Conservation (phyloP, 2,329 filamentous ascomycete species). For the Fusarium tanahbumbuense region DNA sequence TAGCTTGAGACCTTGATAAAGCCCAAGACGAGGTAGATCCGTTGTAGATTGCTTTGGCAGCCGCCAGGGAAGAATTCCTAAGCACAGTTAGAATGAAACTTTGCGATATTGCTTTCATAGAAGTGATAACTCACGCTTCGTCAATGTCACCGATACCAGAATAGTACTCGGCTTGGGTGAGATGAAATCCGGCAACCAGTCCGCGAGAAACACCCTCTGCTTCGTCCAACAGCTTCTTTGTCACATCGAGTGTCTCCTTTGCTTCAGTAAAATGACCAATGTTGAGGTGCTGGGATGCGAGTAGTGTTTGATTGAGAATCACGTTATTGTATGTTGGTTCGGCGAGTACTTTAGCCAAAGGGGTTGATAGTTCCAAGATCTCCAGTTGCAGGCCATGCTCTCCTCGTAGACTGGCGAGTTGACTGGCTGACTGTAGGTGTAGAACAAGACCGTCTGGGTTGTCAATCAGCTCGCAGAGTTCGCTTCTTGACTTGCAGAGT, state of each 20-base stretch:
- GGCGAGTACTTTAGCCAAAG: slow-evolving; percentile 54
- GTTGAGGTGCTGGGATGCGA: slow-evolving; percentile 65
- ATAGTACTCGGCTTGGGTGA: slow-evolving; percentile 80
- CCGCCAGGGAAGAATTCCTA: slow-evolving; percentile 50
- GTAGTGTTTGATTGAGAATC: slow-evolving; percentile 59
- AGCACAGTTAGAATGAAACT: slow-evolving; percentile 18
- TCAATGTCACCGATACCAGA: slow-evolving; percentile 73
- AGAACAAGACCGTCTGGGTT: slow-evolving; percentile 61
- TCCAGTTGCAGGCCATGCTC: slow-evolving; percentile 59
- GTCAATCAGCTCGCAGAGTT: slow-evolving; percentile 61
- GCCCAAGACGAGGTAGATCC: slow-evolving; percentile 50
- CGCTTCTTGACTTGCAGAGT: slow-evolving; percentile 52
- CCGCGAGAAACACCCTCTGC: slow-evolving; percentile 54
- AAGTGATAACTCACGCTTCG: slow-evolving; percentile 61
- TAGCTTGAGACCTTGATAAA: slow-evolving; percentile 50
- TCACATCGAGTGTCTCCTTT: slow-evolving; percentile 66
- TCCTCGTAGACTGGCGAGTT: slow-evolving; percentile 65
- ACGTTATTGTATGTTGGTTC: slow-evolving; percentile 53
- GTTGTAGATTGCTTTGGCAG: slow-evolving; percentile 55
- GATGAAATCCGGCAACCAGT: slow-evolving; percentile 66
- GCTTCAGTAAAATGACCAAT: slow-evolving; percentile 65
- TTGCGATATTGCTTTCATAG: not conserved
- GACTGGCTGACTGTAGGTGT: slow-evolving; percentile 62
- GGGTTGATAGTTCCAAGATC: slow-evolving; percentile 59
- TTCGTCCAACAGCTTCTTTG: slow-evolving; percentile 60